A percentile compares a stretch with the other conserved stretches of the same genome.
These are phyloP conservation scores for Crinitomyces ghanaensis DNA, from an alignment of 805 yeast genomes.

Conservation along the genomic window DNA sequence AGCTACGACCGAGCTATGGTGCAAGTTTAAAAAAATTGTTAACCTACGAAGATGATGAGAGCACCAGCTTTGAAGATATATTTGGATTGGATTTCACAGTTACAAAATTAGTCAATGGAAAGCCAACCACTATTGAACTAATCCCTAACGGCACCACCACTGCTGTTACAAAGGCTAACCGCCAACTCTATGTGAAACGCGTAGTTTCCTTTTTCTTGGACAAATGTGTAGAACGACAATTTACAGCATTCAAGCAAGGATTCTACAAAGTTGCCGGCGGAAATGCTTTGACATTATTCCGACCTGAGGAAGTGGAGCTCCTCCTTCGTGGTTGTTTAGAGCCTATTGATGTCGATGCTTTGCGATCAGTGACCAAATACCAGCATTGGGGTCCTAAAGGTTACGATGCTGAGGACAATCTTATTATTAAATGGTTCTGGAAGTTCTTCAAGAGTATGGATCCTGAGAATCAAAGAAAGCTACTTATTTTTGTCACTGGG, in stretches of 20 bases:
- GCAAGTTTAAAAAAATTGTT: slow-evolving; percentile 37
- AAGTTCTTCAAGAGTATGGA: slow-evolving; percentile 44
- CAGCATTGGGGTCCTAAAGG: slow-evolving; percentile 41
- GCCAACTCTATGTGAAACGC: slow-evolving; percentile 46
- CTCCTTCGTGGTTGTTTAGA: slow-evolving; percentile 70
- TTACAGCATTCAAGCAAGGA: slow-evolving; percentile 53
- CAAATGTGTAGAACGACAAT: slow-evolving; percentile 40
- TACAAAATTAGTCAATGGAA: slow-evolving; percentile 34
- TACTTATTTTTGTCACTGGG: slow-evolving; percentile 75
- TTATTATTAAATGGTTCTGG: slow-evolving; percentile 78
- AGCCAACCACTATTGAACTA: slow-evolving; percentile 36
- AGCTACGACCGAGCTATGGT: slow-evolving; percentile 60
- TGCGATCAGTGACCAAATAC: slow-evolving; percentile 66
- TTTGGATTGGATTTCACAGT: slow-evolving; percentile 56
- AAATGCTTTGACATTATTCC: slow-evolving; percentile 65
- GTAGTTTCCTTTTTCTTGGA: slow-evolving; percentile 53
- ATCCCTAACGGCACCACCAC: slow-evolving; percentile 45
- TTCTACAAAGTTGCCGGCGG: slow-evolving; percentile 71
- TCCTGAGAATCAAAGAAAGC: slow-evolving; percentile 41
- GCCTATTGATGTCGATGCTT: slow-evolving; percentile 51
- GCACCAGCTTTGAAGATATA: slow-evolving; percentile 37
- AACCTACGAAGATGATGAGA: slow-evolving; percentile 29
- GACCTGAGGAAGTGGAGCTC: slow-evolving; percentile 71
- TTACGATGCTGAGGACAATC: slow-evolving; percentile 29
- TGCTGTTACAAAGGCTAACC: slow-evolving; percentile 48